Evolutionary conservation across 345 rosid genomes (phyloP), one percentile per base, ranked within the genome.

Genomic region (Lumnitzera littorea): DNA sequence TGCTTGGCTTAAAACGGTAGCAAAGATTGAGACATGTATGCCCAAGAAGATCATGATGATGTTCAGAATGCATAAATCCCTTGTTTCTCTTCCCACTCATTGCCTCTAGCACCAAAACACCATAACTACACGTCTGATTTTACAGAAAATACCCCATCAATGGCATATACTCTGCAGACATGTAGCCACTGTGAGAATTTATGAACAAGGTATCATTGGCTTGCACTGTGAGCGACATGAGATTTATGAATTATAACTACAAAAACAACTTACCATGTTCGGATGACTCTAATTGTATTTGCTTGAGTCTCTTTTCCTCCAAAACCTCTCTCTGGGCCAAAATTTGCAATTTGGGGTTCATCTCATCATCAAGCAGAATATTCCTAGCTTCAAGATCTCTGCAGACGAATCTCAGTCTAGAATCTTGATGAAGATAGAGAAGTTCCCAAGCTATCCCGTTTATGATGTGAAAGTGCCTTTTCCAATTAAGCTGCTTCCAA

Each of bases 141-240:
- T 11, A 31, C 57, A 2, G 82, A 78, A 72, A 66, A 78, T 12
- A 60, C 29, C 2, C 77, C 82, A 48, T 74, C 79, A 47, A 72
- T 62, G 11, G 77, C 79, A 14, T 78, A 78, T 47, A n/a, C n/a
- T 78, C 82, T n/a, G 79, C 79, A 27, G 82, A 71, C 79, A 78
- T 78, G 61, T 78, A 78, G 14, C 82, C 82, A 24, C 82, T 78
- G 50, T 53, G 62, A 4, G 11, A 24, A 7, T 54, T 13, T 36
- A 15, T 36, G 4, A 66, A 8, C 7, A 1, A 36, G 43, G 6
- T 1, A 36, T 36, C 43, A 36, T 36, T 36, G 43, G 3, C 3
- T 4, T 36, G 43, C 43, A 4, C 6, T 2, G 10, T 36, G 43
- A 36, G 43, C 10, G 6, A 36, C 6, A 3, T 36, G 9, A 36